Evolutionary conservation across 345 rosid genomes (phyloP), one percentile per base, ranked within the genome.

Genomic region (Citrus cavaleriei): DNA sequence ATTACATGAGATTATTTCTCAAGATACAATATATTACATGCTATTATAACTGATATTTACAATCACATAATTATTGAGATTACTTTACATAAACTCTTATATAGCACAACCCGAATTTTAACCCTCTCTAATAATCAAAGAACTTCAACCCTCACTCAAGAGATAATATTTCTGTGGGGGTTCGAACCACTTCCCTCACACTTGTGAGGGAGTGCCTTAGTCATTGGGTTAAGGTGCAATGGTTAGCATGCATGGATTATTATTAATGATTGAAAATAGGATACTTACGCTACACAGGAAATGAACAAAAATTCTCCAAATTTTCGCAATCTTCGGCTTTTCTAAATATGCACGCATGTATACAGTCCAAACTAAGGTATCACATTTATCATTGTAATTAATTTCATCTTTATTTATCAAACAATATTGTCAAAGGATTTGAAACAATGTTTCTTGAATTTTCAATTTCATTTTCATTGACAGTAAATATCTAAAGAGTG

Each of bases 111-210:
- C 0, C 1, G 0, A 5, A 35, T 35, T 35, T 35, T 35, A 35
- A 35, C 7, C 7, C 1, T 35, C 7, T 35, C 1, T 35, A 35
- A 0, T 35, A 35, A 35, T 35, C 7, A 0, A 35, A 0, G 0
- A 0, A 35, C 37, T 5, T 35, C 37, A 35, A 5, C 37, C 1
- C 0, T 35, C 7, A 0, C 0, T 35, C 0, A 35, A 35, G 0
- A 5, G 6, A 35, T 0, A 35, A 35, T 35, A 0, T 0, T 35
- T 5, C 0, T 35, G 1, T 35, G 0, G 7, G 1, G 0, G 1
- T 35, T 35, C 0, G 0, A 35, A 35, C 7, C 0, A 34, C 0
- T 35, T 35, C 1, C 7, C 37, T 5, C 37, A 35, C 7, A 35
- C 37, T 35, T 35, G 37, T 35, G 37, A 35, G 37, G 7, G 7